These are phyloP conservation scores for Rhododendron vialii DNA, from an alignment of 148 eudicot species.

Conservation along the genomic window DNA sequence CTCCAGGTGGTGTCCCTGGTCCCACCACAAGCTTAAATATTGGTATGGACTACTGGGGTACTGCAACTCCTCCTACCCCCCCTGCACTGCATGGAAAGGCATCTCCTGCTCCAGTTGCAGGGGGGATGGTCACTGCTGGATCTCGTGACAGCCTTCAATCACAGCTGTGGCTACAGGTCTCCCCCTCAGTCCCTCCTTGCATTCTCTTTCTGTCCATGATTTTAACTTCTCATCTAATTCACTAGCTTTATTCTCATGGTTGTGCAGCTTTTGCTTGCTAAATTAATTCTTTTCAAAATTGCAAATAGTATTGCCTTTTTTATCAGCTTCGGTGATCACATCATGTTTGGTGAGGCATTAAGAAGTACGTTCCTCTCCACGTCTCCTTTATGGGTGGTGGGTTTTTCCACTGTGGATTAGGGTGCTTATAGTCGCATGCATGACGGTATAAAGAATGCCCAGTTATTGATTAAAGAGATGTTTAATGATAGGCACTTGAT, in stretches of 20 bases:
- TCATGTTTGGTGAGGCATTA: neutral
- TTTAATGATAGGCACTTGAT: neutral
- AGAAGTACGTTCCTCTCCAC: neutral
- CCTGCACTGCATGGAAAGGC: conserved; percentile 68
- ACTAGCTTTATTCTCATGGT: neutral
- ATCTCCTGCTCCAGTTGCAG: conserved; percentile 58
- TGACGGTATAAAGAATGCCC: neutral
- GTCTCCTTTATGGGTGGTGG: neutral
- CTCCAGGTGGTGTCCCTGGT: conserved; percentile 52
- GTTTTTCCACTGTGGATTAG: neutral
- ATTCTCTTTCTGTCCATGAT: neutral
- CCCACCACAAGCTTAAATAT: conserved; percentile 93
- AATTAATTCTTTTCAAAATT: neutral
- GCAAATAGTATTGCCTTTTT: neutral
- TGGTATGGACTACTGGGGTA: conserved; percentile 97
- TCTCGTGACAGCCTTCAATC: conserved; percentile 80
- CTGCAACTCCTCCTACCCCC: conserved; percentile 50
- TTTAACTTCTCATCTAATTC: neutral
- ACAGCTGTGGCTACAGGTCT: conserved; percentile 85
- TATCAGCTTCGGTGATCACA: neutral
- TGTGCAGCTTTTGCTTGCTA: neutral
- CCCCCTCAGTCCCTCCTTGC: neutral
- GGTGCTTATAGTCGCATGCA: neutral
- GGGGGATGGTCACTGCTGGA: conserved; percentile 69
- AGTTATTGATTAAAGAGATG: neutral